Evolutionary conservation across 345 rosid species (phyloP), one percentile per base, ranked within the genome.

Genomic region (Dimocarpus longan): DNA sequence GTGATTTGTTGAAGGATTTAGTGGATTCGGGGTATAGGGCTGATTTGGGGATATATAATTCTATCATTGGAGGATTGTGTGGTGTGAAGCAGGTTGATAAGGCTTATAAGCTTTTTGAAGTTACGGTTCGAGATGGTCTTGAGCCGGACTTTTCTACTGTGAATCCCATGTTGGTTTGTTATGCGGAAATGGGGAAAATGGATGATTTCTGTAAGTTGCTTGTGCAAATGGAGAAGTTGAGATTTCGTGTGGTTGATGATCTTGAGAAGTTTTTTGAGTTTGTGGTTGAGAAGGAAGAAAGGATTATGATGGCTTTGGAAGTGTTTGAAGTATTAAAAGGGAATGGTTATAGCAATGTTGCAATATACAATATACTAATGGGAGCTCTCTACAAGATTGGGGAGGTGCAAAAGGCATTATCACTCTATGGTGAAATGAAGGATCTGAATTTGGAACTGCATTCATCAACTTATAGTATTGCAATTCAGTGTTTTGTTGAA

Each of bases 21-120:
- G 84, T 92, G 70, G 92, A 88, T 78, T 92, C 98, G 5, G 98
- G 97, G 71, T 92, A 92, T 59, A 87, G 93, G 22, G 93, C 97
- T 70, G 97, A 93, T 86, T 66, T 95, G 67, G 92, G 88, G 85
- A 92, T 95, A 70, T 91, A 93, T 70, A 92, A 88, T 86, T 88
- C 97, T 8, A 89, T 95, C 68, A 91, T 95, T 73, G 83, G 76
- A 86, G 98, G 99, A 64, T 77, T 93, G 66, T 95, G 98, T 78
- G 80, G 71, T 66, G 90, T 81, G 54, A 86, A 84, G 42, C 88
- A 60, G 75, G 90, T 91, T 52, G 94, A 92, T 82, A 94, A 91
- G 81, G 98, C 98, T 16, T 84, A 80, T 75, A 92, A 89, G 87
- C 91, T 92, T 75, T 89, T 93, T 56, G 85, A 83, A 24, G 78